Conservation (phyloP, 2,329 filamentous ascomycete genomes). For the Colletotrichum phormii region DNA sequence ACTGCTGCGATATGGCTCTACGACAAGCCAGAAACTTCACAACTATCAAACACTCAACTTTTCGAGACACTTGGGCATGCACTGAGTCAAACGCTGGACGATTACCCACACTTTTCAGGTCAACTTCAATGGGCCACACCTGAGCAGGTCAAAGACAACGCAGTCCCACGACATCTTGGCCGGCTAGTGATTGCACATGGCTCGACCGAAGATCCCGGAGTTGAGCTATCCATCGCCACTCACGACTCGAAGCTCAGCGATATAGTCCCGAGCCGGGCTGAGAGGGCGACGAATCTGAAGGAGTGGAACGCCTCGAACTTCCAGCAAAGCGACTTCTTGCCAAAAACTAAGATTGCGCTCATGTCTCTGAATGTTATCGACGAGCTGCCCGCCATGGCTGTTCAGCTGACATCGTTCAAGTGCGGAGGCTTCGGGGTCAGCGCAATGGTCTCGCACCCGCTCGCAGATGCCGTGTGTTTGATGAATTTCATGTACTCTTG, state of each 20-base stretch:
- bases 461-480: constrained; percentile 58
- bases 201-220: constrained; percentile 51
- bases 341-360: constrained; percentile 48
- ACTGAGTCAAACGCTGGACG: constrained; percentile 49
- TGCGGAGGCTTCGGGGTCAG: constrained; percentile 55
- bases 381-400: constrained; percentile 45
- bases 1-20: constrained; percentile 59
- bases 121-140: constrained; percentile 51
- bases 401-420: constrained; percentile 54
- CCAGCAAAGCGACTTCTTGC: constrained; percentile 48
- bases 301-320: constrained; percentile 50
- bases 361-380: constrained; percentile 42
- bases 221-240: constrained; percentile 50
- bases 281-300: constrained; percentile 37
- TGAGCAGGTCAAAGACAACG: constrained; percentile 37
- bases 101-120: constrained; percentile 56
- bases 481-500: constrained; percentile 56
- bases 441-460: constrained; percentile 54
- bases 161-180: constrained; percentile 46
- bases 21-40: constrained; percentile 41
- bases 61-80: constrained; percentile 29
- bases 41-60: constrained; percentile 16
- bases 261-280: constrained; percentile 44
- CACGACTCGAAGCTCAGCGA: constrained; percentile 43
- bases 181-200: constrained; percentile 51